A percentile compares a stretch with the other conserved stretches of the same genome.
Evolutionary conservation across 305 asterid species (phyloP).

Genomic region (Lippia alba): DNA sequence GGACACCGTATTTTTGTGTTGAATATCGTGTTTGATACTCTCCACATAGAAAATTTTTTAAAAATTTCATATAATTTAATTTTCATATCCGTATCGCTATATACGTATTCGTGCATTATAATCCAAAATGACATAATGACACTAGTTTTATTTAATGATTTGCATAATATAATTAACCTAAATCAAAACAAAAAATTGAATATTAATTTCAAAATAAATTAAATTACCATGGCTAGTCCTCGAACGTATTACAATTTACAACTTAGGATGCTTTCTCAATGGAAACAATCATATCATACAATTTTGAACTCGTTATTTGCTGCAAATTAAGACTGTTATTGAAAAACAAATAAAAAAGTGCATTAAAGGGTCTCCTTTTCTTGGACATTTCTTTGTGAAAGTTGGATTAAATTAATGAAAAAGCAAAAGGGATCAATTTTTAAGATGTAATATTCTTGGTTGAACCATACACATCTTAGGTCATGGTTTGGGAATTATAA

Average conservation of each 20-base stretch:
- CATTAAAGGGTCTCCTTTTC: conserved; percentile 12
- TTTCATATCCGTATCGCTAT: too few species aligned
- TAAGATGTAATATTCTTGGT: not conserved
- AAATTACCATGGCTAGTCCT: not conserved
- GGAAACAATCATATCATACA: conserved; percentile 36
- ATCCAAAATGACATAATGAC: not conserved
- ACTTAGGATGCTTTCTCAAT: conserved; percentile 28
- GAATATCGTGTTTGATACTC: too few species aligned
- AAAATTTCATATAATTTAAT: too few species aligned
- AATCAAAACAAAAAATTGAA: not conserved
- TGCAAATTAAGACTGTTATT: not conserved
- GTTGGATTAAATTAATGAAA: conserved; percentile 18
- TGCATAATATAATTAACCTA: not conserved
- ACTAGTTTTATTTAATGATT: not conserved
- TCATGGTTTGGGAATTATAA: not conserved
- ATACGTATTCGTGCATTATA: too few species aligned
- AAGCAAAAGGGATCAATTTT: conserved; percentile 27
- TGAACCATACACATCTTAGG: conserved; percentile 21
- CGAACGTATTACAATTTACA: not conserved
- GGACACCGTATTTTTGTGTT: too few species aligned
- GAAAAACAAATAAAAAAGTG: conserved; percentile 14
- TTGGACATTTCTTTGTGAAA: conserved; percentile 28
- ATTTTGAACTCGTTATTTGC: conserved; percentile 6
- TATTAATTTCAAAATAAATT: not conserved
- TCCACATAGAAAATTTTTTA: too few species aligned